Evolutionary conservation across 2,329 filamentous ascomycete species (phyloP).

Genomic region (Cladosporium sp.): DNA sequence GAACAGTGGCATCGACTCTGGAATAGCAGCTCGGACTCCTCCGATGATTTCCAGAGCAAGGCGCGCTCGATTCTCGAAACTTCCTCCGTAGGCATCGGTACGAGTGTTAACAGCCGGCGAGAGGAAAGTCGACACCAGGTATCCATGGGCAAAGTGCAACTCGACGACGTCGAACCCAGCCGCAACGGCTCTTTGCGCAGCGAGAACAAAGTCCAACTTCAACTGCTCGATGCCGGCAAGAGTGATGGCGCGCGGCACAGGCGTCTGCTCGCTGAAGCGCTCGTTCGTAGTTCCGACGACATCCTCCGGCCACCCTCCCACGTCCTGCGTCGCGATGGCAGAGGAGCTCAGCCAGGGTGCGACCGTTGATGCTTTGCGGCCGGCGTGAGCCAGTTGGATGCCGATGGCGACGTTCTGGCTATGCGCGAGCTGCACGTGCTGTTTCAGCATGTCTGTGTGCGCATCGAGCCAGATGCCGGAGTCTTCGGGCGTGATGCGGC

Average conservation of each 20-base stretch:
- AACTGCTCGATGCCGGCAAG: constrained; percentile 65
- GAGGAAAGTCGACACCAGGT: constrained; percentile 48
- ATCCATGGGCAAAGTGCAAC: constrained; percentile 62
- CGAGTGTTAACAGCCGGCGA: constrained; percentile 43
- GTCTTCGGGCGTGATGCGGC: constrained; percentile 79
- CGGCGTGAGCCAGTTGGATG: constrained; percentile 80
- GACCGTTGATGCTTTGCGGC: constrained; percentile 59
- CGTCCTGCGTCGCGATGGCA: constrained; percentile 51
- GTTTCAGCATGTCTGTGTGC: constrained; percentile 70
- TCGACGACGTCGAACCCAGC: constrained; percentile 78
- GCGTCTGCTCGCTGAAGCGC: constrained; percentile 63
- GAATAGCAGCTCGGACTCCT: constrained; percentile 43
- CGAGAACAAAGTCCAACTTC: constrained; percentile 62
- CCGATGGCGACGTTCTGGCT: constrained; percentile 72
- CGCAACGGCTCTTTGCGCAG: constrained; percentile 53
- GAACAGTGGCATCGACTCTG: neutral
- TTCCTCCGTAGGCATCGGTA: constrained; percentile 47
- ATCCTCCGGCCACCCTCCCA: constrained; percentile 54
- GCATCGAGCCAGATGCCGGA: constrained; percentile 78
- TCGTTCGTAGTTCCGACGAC: constrained; percentile 59
- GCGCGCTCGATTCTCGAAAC: constrained; percentile 44
- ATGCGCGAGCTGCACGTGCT: constrained; percentile 74
- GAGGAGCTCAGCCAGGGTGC: constrained; percentile 61
- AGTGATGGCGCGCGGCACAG: constrained; percentile 67
- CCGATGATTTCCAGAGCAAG: constrained; percentile 43